Evolutionary conservation across 2,329 filamentous ascomycete genomes (phyloP), one percentile per base, ranked within the genome.

Genomic region (Aspergillus caelatus): DNA sequence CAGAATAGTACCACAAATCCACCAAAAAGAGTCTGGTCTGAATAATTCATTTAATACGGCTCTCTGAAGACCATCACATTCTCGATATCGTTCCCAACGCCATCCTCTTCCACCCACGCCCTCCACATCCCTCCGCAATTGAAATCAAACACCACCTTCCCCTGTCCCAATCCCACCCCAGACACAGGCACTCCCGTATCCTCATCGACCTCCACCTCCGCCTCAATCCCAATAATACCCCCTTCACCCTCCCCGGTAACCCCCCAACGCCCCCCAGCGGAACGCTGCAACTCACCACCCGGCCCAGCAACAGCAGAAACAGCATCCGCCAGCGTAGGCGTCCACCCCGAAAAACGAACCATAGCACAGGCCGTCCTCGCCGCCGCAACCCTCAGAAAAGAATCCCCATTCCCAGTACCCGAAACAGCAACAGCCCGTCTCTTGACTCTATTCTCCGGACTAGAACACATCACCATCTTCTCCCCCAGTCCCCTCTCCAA

Each of bases 111-210:
- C 57, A 83, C 79, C 80, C 90, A 94, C 0, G 92, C 92, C 23
- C 93, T 85, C 73, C 93, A 95, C 91, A 97, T 94, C 0, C 93
- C 93, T 5, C 89, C 91, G 70, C 91, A 95, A 74, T 97, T 96
- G 75, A 89, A 93, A 70, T 94, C 91, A 75, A 89, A 90, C 19
- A 94, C 79, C 7, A 96, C 83, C 58, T 85, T 82, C 0, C 81
- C 80, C 32, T 68, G 71, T 41, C 69, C 63, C 45, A 74, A 61
- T 82, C 70, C n/a, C 68, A 68, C 0, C 83, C 57, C 52, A 32
- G 28, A 32, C 9, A 21, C 41, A 5, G 21, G 21, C 82, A 4
- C 63, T 79, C n/a, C 79, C 70, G 30, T 85, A 80, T 2, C 77
- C 73, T 12, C 84, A 21, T 32, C 79, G 1, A 86, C 77, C 0